These are phyloP conservation scores for Nicotiana obtusifolia DNA, from an alignment of 257 asterid genomes.

Conservation along the genomic window DNA sequence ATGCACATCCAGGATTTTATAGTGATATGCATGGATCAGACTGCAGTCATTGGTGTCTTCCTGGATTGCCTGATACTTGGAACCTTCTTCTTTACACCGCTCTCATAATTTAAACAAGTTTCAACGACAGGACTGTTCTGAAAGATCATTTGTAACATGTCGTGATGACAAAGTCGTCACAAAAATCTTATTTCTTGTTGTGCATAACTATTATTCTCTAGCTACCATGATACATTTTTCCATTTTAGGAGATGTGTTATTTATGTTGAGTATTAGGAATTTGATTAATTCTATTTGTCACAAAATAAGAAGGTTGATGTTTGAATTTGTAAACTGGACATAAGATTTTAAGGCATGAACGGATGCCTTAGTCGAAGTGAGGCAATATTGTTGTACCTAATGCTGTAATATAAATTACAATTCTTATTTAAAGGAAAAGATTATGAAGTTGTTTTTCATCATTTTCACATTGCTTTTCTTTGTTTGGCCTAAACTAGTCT, in stretches of 20 bases:
- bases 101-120: conserved; percentile 20
- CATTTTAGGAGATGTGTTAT: background rate
- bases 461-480: too few species aligned
- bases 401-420: too few species aligned
- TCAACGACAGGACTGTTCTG: background rate
- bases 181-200: background rate
- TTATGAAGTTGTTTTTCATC: too few species aligned
- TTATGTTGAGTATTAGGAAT: background rate
- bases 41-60: conserved; percentile 98
- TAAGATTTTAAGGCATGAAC: background rate
- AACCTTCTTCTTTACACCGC: conserved; percentile 60
- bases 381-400: too few species aligned
- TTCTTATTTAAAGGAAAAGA: too few species aligned
- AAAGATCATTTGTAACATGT: background rate
- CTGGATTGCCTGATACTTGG: conserved; percentile 97
- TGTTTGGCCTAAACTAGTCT: too few species aligned
- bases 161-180: background rate
- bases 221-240: too few species aligned
- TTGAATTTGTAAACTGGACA: background rate
- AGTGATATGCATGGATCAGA: conserved; percentile 57
- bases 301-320: background rate
- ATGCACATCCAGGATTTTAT: conserved; percentile 67
- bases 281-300: background rate
- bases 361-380: background rate
- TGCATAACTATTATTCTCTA: background rate